These are phyloP conservation scores for Saccharomycopsis malanga DNA, from an alignment of 805 yeast genomes.

Conservation along the genomic window DNA sequence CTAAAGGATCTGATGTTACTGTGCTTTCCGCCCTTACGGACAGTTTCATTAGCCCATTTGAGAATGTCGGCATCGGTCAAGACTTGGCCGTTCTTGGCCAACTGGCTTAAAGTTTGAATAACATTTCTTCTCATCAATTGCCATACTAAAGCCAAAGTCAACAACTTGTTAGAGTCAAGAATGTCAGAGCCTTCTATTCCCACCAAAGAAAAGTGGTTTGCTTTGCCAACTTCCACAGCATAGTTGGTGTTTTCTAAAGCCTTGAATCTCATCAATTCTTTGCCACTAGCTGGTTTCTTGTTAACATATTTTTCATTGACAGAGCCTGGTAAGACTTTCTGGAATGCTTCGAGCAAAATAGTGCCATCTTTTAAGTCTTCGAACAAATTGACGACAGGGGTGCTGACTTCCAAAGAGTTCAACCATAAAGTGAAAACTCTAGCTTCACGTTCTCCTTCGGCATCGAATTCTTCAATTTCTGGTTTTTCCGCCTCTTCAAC, in stretches of 20 bases:
- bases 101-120: conserved; percentile 66
- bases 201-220: conserved; percentile 84
- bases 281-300: conserved; percentile 70
- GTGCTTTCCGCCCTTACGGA: conserved; percentile 74
- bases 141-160: conserved; percentile 94
- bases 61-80: conserved; percentile 80
- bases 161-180: conserved; percentile 82
- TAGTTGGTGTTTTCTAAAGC: conserved; percentile 97
- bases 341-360: conserved; percentile 83
- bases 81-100: conserved; percentile 68
- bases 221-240: conserved; percentile 94
- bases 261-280: conserved; percentile 81
- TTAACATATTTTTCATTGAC: conserved; percentile 76
- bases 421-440: conserved; percentile 97
- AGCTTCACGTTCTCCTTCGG: conserved; percentile 99
- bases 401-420: conserved; percentile 92
- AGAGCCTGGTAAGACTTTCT: conserved; percentile 91
- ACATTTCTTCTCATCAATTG: conserved; percentile 97
- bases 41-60: conserved; percentile 90
- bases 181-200: conserved; percentile 98
- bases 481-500: conserved; percentile 85
- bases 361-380: conserved; percentile 94
- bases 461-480: conserved; percentile 96
- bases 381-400: conserved; percentile 83
- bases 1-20: conserved; percentile 72